These are phyloP conservation scores for Flagelloscypha sp. DNA, from an alignment of 768 basidiomycete species.

Conservation along the genomic window DNA sequence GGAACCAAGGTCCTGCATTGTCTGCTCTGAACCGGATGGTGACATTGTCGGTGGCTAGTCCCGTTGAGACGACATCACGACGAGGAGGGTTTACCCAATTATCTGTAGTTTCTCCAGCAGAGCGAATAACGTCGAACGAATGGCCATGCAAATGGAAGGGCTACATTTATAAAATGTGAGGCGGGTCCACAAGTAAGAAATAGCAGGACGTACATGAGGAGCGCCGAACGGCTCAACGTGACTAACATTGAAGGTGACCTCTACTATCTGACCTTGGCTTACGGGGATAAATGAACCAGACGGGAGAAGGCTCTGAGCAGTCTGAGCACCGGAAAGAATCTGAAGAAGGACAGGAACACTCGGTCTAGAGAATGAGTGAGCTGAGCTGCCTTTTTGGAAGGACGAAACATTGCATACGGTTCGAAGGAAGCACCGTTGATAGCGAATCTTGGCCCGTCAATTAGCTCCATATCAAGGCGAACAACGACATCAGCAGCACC, in stretches of 20 bases:
- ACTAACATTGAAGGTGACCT: constrained; percentile 25
- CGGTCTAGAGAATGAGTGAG: too few species aligned
- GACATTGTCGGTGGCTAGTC: constrained; percentile 22
- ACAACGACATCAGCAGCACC: constrained; percentile 35
- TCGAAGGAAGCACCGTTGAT: constrained; percentile 27
- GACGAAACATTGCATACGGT: too few species aligned
- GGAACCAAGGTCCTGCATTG: constrained; percentile 50
- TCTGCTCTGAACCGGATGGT: constrained; percentile 51
- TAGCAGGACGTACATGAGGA: too few species aligned
- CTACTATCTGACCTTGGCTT: constrained; percentile 27
- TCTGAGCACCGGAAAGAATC: constrained; percentile 27
- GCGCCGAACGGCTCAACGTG: too few species aligned
- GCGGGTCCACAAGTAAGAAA: too few species aligned
- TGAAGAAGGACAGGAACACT: constrained; percentile 26
- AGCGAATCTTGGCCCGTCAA: constrained; percentile 13
- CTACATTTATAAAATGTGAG: constrained; percentile 18
- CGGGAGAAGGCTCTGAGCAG: constrained; percentile 21
- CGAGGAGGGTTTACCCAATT: constrained; percentile 41
- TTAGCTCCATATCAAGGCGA: constrained; percentile 28
- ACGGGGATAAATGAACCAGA: constrained; percentile 26
- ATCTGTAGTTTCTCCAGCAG: constrained; percentile 22
- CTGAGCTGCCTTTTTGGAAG: too few species aligned
- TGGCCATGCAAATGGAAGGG: constrained; percentile 38
- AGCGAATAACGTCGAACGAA: constrained; percentile 29
- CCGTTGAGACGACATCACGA: constrained; percentile 52